Evolutionary conservation across 139 green algal species (phyloP).

Genomic region (Coelastrella sp.): DNA sequence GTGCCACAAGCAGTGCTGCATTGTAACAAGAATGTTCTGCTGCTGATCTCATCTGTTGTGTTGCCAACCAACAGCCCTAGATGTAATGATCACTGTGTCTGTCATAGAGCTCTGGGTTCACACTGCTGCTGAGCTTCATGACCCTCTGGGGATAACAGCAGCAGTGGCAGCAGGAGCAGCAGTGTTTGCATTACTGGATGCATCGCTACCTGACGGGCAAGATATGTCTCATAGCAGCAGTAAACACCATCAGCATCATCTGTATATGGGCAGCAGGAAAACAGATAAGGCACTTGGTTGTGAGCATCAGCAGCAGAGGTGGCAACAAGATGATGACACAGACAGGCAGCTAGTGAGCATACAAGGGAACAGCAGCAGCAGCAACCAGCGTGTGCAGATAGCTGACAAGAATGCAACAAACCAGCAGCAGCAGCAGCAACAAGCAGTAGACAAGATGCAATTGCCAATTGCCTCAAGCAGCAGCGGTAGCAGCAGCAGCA

Average conservation of each 20-base stretch:
- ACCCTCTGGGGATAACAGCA: neutral
- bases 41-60: too few relatives aligned
- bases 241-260: too few relatives aligned
- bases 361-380: too few relatives aligned
- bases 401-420: too few relatives aligned
- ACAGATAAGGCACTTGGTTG: too few relatives aligned
- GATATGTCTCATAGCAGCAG: too few relatives aligned
- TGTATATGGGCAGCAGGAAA: too few relatives aligned
- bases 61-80: neutral
- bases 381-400: neutral
- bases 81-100: neutral
- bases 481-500: neutral
- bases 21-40: too few relatives aligned
- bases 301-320: too few relatives aligned
- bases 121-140: neutral
- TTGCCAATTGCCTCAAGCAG: neutral
- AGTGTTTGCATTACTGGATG: neutral
- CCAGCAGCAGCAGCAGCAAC: slow-evolving; percentile 9
- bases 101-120: neutral
- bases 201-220: neutral
- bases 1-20: neutral
- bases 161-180: slow-evolving; percentile 25
- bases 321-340: too few relatives aligned
- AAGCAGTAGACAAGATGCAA: neutral
- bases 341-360: too few relatives aligned